Base-by-base conservation (phyloP, 306 rosid species). In the Casuarina cunninghamiana region DNA sequence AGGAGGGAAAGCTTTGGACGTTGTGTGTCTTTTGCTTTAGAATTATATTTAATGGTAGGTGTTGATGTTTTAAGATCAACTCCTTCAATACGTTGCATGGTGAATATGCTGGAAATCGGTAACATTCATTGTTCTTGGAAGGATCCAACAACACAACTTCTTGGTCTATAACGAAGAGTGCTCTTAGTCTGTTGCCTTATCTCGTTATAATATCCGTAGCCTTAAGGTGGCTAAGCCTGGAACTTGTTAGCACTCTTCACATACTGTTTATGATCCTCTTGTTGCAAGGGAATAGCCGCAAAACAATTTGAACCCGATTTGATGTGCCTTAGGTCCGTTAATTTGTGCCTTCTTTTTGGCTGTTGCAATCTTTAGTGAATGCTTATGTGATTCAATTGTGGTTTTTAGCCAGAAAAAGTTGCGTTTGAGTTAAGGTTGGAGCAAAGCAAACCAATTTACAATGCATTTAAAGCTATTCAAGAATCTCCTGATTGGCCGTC, bases 361-460 rank as follows among this genome's bases (percentile, higher is more conserved):
- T 58, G 65, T 10, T 10, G 26, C 26, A 48, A n/a, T 39, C 13
- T 70, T 57, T 53, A 37, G 63, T 53, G 48, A 60, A 51, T 72
- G 32, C 32, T 26, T 1, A 26, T 35, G 15, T 41, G 32, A 26
- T 26, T 79, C 76, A 19, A 15, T 79, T 82, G 55, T 76, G 80
- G 41, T 86, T 83, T 89, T 86, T 88, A 95, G 99, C 86, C 90
- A 6, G 99, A 95, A 68, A 95, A 93, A 70, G 97, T 95, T 48
- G 91, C 89, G 83, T 92, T 93, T 82, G 69, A 53, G 83, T 96
- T 95, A 71, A 87, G 96, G 79, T 60, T 92, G 77, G 94, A 93
- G 72, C 99, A 95, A 86, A 95, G 99, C 82, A 93, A 92, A 74
- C 96, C 99, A 60, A 66, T 95, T 78, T 95, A 88, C 83, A 85